These are phyloP conservation scores for Epichloe typhina DNA, from an alignment of 2,329 filamentous ascomycete genomes.

Conservation along the genomic window DNA sequence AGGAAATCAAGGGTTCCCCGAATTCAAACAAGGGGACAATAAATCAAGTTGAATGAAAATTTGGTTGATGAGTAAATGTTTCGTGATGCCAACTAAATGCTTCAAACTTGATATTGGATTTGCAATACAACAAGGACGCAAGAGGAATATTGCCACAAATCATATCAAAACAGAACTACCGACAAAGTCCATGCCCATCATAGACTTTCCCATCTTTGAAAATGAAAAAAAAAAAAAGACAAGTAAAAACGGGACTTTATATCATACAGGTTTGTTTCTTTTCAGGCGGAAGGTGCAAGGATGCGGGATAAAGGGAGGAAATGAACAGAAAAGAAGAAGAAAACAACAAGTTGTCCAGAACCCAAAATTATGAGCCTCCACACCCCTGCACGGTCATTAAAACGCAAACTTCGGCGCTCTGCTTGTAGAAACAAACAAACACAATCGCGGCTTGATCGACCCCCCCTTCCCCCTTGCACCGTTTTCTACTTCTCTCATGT, in stretches of 20 bases:
- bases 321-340: neutral
- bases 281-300: neutral
- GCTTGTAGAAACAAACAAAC: neutral
- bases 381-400: conserved; percentile 6
- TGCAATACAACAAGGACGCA: neutral
- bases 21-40: no score
- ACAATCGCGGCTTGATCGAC: neutral
- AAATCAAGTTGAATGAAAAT: no score
- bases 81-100: no score
- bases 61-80: no score
- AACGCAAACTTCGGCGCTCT: neutral
- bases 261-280: neutral
- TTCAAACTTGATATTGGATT: neutral
- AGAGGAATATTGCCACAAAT: neutral
- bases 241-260: neutral
- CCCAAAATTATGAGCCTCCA: neutral
- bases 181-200: conserved; percentile 5
- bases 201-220: neutral
- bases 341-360: neutral
- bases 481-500: neutral
- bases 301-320: neutral
- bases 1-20: no score
- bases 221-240: neutral
- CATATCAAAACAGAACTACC: conserved; percentile 4
- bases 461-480: neutral